Percentiles rank a stretch among this genome's conserved stretches.
These are phyloP conservation scores for Aspergillus uvarum DNA, from an alignment of 2,329 filamentous ascomycete genomes.

Conservation along the genomic window DNA sequence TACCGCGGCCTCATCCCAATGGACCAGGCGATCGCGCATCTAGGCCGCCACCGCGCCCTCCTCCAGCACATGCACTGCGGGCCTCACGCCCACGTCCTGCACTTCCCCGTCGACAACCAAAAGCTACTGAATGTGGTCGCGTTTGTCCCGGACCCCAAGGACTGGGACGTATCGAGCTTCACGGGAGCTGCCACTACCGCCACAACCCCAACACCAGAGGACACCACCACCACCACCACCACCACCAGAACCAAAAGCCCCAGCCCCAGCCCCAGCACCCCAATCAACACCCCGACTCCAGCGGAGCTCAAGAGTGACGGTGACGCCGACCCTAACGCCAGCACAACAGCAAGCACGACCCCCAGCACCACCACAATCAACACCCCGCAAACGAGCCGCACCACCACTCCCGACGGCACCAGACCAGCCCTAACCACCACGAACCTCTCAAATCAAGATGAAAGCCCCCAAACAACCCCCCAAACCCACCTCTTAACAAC, in stretches of 20 bases:
- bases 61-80: conserved; percentile 60
- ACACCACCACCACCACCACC: too few species aligned
- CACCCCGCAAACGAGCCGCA: not conserved
- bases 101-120: conserved; percentile 45
- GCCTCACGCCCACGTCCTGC: conserved; percentile 57
- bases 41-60: conserved; percentile 52
- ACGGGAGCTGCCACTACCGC: conserved; percentile 15
- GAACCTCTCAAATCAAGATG: too few species aligned
- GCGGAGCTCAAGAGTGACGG: too few species aligned
- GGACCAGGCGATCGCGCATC: conserved; percentile 47
- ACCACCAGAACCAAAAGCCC: too few species aligned
- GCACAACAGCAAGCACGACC: too few species aligned
- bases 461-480: not conserved
- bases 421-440: not conserved
- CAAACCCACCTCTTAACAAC: conserved; percentile 11
- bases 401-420: not conserved
- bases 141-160: conserved; percentile 21
- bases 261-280: too few species aligned
- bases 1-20: conserved; percentile 65
- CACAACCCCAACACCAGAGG: too few species aligned
- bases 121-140: conserved; percentile 26
- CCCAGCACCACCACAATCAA: not conserved
- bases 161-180: conserved; percentile 20
- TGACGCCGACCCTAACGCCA: too few species aligned
- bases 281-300: too few species aligned